Evolutionary conservation across 2,329 filamentous ascomycete species (phyloP), one percentile per base, ranked within the genome.

Genomic region (Stachybotrys chartarum): DNA sequence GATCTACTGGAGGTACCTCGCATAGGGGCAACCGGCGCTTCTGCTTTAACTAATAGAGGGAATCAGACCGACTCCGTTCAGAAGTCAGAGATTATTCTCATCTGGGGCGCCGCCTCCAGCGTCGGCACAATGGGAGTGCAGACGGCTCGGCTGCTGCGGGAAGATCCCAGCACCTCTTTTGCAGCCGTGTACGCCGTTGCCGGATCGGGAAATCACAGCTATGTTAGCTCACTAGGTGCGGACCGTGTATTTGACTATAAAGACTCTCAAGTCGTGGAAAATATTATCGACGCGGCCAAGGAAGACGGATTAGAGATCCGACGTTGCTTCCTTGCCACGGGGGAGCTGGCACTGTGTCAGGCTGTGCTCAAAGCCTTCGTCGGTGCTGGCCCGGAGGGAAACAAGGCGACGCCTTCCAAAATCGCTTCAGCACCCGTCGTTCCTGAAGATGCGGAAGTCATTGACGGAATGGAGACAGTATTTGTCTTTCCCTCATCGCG

Each of bases 21-120:
- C 5, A 5, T 61, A 0, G 60, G 57, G 50, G 57, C 64, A 50
- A 8, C 53, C 6, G 8, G 47, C 55, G 3, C 45, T 53, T 60
- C 57, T 57, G 5, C 32, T 30, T 10, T 31, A 30, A 24, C 24
- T 4, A 24, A 42, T 14, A 14, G 5, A 42, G 35, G 3, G 35
- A 42, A 42, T 10, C 35, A 42, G 35, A 10, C 3, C 3, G 45
- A 30, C 32, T 55, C 5, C 7, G 17, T 32, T 17, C 53, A 46
- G 6, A 58, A 35, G 2, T 55, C 18, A 0, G 49, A 6, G 6
- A 70, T 60, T 2, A 63, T 77, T 3, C 52, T 78, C 0, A 66
- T 77, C 35, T 77, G 74, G 75, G 75, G 75, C 1, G 75, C 70
- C 5, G 75, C 73, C 10, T 76, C 73, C 0, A 77, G 75, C 49